phyloP scores from a whole-genome alignment of 768 basidiomycete genomes.

The Suillus spraguei region DNA sequence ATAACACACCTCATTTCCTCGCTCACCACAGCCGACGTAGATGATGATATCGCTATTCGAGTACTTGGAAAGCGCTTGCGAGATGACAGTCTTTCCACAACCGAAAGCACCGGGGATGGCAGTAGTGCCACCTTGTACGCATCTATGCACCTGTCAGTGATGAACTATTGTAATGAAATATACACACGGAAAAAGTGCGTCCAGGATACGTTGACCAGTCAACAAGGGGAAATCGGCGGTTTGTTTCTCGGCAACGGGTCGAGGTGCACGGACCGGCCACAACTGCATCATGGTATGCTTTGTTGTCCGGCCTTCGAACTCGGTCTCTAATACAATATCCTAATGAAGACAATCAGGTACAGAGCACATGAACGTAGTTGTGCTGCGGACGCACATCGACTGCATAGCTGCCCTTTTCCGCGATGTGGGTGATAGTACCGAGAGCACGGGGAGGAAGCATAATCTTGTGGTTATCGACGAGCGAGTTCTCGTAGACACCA shows the following conservation, averaged over 20 bases:
- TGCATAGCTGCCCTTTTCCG: slow-evolving; percentile 91
- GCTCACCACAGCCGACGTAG: slow-evolving; percentile 98
- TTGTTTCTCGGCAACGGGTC: slow-evolving; percentile 94
- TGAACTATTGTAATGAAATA: slow-evolving; percentile 7
- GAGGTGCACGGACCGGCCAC: slow-evolving; percentile 98
- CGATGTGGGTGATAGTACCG: slow-evolving; percentile 92
- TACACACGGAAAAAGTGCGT: slow-evolving; percentile 92
- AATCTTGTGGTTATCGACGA: slow-evolving; percentile 96
- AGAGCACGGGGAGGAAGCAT: slow-evolving; percentile 94
- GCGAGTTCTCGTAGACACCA: slow-evolving; percentile 93
- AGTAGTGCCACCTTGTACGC: slow-evolving; percentile 94
- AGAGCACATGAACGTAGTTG: slow-evolving; percentile 1
- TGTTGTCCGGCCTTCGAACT: slow-evolving; percentile 93
- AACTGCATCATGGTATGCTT: slow-evolving; percentile 97
- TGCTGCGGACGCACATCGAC: slow-evolving; percentile 66
- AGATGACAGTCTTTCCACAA: slow-evolving; percentile 98
- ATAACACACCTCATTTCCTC: slow-evolving; percentile 84
- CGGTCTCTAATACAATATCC: slow-evolving; percentile 96
- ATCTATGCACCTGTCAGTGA: slow-evolving; percentile 44
- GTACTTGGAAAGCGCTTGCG: slow-evolving; percentile 96
- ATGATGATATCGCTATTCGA: slow-evolving; percentile 99
- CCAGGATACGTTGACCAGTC: slow-evolving; percentile 96
- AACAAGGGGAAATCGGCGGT: slow-evolving; percentile 90
- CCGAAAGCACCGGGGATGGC: slow-evolving; percentile 99
- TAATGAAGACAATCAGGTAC: slow-evolving; percentile 31